Evolutionary conservation across 2,329 filamentous ascomycete species (phyloP).

Genomic region (Chaetomiaceae sp.): DNA sequence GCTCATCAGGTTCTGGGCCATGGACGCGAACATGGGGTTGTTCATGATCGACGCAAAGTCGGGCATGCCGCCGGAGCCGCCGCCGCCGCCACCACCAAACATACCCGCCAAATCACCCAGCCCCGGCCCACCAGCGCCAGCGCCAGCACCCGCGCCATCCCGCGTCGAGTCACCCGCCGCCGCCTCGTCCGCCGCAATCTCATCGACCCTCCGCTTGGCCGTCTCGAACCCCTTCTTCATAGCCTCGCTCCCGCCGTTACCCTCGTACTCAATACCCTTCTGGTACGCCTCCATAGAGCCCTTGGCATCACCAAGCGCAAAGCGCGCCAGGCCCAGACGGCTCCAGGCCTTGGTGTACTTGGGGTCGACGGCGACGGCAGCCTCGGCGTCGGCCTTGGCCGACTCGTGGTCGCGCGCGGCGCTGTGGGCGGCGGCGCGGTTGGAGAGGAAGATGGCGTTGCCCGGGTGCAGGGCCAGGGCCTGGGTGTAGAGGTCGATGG

Average conservation of each 20-base stretch:
- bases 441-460: conserved; percentile 96
- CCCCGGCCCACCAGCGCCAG: conserved; percentile 56
- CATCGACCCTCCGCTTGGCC: conserved; percentile 79
- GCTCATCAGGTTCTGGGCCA: conserved; percentile 96
- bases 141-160: conserved; percentile 2
- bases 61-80: conserved; percentile 68
- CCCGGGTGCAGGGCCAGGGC: conserved; percentile 74
- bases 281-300: conserved; percentile 93
- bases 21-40: conserved; percentile 97
- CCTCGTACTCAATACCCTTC: conserved; percentile 89
- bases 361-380: conserved; percentile 81
- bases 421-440: conserved; percentile 90
- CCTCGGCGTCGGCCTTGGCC: conserved; percentile 82
- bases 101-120: conserved; percentile 66
- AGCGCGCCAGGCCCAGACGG: conserved; percentile 82
- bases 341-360: conserved; percentile 98
- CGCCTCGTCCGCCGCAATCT: conserved; percentile 58
- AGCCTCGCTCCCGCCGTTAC: conserved; percentile 87
- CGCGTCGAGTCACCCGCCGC: conserved; percentile 20
- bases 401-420: conserved; percentile 78
- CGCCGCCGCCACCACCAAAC: conserved; percentile 52
- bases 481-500: conserved; percentile 83
- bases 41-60: conserved; percentile 84
- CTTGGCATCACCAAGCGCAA: conserved; percentile 83
- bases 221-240: conserved; percentile 98